These are phyloP conservation scores for Cymbidium sinense DNA, from an alignment of 106 monocot genomes.

Conservation along the genomic window DNA sequence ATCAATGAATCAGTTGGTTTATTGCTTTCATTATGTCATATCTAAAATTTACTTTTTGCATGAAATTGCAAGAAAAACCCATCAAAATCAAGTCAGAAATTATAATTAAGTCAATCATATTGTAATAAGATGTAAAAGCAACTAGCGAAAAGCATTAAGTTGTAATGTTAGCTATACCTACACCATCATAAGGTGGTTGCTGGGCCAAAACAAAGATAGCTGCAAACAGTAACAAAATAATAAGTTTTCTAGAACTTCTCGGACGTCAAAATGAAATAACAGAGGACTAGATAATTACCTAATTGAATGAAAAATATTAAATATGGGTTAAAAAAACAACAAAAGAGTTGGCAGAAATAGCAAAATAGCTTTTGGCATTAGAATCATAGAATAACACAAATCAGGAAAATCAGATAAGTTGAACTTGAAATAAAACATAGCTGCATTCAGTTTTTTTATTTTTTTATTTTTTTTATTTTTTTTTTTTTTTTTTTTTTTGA, in stretches of 20 bases:
- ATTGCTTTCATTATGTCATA: background rate
- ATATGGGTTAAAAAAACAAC: background rate
- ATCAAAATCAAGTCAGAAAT: background rate
- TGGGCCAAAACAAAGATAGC: conserved; percentile 62
- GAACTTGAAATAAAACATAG: background rate
- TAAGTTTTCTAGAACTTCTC: background rate
- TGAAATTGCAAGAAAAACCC: background rate
- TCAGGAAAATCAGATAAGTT: background rate
- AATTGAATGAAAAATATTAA: background rate
- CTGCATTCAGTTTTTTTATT: background rate
- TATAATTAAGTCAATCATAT: background rate
- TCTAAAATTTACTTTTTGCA: background rate
- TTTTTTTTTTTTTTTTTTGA: too few species aligned
- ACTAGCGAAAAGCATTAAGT: background rate
- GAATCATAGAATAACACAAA: background rate
- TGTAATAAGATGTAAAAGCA: background rate
- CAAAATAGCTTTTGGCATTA: background rate
- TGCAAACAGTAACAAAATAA: conserved; percentile 31
- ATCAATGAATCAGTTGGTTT: background rate
- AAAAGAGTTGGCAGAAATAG: background rate
- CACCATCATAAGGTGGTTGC: conserved; percentile 76
- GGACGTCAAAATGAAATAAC: background rate
- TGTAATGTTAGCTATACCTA: conserved; percentile 34
- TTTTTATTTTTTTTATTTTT: too few species aligned
- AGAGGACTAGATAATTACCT: background rate